Conservation (phyloP, 2,329 filamentous ascomycete genomes). For the Paraphaeosphaeria sporulosa region DNA sequence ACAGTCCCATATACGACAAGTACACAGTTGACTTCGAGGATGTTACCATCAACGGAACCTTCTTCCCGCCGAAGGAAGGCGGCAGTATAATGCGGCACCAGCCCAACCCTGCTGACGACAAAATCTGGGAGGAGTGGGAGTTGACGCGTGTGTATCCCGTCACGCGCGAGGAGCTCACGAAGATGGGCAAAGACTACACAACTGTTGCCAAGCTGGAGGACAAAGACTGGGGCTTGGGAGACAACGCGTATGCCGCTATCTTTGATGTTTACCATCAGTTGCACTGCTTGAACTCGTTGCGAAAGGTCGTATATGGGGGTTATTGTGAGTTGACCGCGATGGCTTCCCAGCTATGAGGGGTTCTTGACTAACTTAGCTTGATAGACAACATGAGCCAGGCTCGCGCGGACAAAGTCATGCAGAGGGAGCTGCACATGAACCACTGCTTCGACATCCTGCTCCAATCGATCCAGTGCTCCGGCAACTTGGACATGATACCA, state of each 20-base stretch:
- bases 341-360: not conserved
- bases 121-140: slow-evolving; percentile 14
- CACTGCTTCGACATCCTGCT: slow-evolving; percentile 23
- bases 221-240: slow-evolving; percentile 19
- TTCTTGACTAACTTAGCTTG: not conserved
- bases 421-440: slow-evolving; percentile 23
- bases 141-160: slow-evolving; percentile 12
- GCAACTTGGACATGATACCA: slow-evolving; percentile 22
- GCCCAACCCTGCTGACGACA: slow-evolving; percentile 10
- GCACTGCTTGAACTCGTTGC: slow-evolving; percentile 23
- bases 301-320: slow-evolving; percentile 19
- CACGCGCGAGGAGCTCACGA: slow-evolving; percentile 13
- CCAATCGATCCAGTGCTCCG: slow-evolving; percentile 21
- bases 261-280: slow-evolving; percentile 26
- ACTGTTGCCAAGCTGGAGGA: slow-evolving; percentile 14
- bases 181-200: slow-evolving; percentile 13
- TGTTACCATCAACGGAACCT: slow-evolving; percentile 18
- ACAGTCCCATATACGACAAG: slow-evolving; percentile 17
- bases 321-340: slow-evolving; percentile 13
- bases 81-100: slow-evolving; percentile 8
- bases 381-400: slow-evolving; percentile 18
- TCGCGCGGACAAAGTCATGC: slow-evolving; percentile 17
- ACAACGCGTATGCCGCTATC: slow-evolving; percentile 21
- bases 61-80: slow-evolving; percentile 11
- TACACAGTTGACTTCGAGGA: slow-evolving; percentile 13